These are phyloP conservation scores for Malus hybrid DNA, from an alignment of 331 rosid genomes.

Conservation along the genomic window DNA sequence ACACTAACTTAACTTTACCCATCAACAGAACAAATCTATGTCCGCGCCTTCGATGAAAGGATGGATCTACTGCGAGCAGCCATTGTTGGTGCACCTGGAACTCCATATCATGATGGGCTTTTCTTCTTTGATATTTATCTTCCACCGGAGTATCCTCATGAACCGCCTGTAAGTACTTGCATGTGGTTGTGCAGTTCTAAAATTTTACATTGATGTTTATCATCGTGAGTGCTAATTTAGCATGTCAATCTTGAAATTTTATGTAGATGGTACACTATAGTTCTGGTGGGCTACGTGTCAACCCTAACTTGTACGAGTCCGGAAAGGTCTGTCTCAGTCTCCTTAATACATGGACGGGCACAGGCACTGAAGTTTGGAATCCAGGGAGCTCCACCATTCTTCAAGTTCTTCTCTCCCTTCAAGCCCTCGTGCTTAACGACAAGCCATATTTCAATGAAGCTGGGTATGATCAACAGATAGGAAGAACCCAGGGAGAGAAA, in stretches of 20 bases:
- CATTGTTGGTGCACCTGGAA: slow-evolving; percentile 87
- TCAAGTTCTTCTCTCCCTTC: slow-evolving; percentile 95
- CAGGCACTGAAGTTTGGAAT: slow-evolving; percentile 78
- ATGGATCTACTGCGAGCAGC: slow-evolving; percentile 88
- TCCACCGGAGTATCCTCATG: slow-evolving; percentile 77
- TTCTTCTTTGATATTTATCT: slow-evolving; percentile 84
- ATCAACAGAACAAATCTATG: slow-evolving; percentile 69
- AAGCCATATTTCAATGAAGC: slow-evolving; percentile 99
- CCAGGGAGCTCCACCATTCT: slow-evolving; percentile 73
- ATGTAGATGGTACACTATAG: slow-evolving; percentile 81
- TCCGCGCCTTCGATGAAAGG: slow-evolving; percentile 82
- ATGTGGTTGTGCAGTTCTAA: slow-evolving; percentile 1
- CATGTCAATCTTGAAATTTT: slow-evolving; percentile 18
- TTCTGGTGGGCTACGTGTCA: slow-evolving; percentile 83
- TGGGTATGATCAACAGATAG: slow-evolving; percentile 85
- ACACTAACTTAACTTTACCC: neutral
- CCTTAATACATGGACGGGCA: slow-evolving; percentile 85
- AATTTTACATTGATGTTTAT: neutral
- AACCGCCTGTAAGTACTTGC: slow-evolving; percentile 80
- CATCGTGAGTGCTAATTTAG: neutral
- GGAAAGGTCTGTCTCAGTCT: slow-evolving; percentile 97
- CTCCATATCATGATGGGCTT: slow-evolving; percentile 92
- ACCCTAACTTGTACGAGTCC: slow-evolving; percentile 92
- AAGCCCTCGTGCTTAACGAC: slow-evolving; percentile 94
- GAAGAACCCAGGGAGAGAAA: slow-evolving; percentile 91